Percentiles rank a stretch among this genome's conserved stretches.
These are phyloP conservation scores for Pseudovirgaria hyperparasitica DNA, from an alignment of 2,329 filamentous ascomycete genomes.

Conservation along the genomic window DNA sequence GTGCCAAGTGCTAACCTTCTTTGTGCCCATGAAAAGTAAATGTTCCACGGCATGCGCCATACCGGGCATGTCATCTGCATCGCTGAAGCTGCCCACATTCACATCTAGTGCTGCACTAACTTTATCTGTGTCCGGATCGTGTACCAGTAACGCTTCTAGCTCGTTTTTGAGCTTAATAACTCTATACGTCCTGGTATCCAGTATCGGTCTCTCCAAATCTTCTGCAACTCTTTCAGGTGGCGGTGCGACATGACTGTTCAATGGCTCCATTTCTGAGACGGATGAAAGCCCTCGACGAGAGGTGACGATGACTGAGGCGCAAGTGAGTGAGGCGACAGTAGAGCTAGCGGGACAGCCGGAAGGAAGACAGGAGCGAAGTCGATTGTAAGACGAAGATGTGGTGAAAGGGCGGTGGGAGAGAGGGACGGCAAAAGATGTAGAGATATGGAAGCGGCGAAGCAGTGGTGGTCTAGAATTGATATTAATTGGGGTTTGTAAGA, in stretches of 20 bases:
- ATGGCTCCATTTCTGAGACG: constrained; percentile 8
- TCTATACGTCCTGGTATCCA: constrained; percentile 78
- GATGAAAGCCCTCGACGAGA: too few species aligned
- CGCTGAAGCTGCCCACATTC: constrained; percentile 91
- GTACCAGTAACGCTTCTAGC: constrained; percentile 82
- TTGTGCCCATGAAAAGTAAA: constrained; percentile 94
- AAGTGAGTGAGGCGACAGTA: neutral
- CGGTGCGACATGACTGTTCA: constrained; percentile 13
- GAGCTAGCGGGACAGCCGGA: neutral
- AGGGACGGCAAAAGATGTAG: too few species aligned
- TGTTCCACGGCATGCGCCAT: constrained; percentile 96
- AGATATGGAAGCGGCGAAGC: too few species aligned
- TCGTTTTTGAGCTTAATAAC: constrained; percentile 77
- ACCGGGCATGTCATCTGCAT: constrained; percentile 79
- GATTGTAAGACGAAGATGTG: too few species aligned
- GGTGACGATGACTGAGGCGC: too few species aligned
- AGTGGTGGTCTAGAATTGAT: too few species aligned
- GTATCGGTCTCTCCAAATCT: constrained; percentile 63
- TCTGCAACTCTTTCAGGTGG: constrained; percentile 40
- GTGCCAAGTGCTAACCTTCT: constrained; percentile 49
- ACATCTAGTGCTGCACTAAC: constrained; percentile 91
- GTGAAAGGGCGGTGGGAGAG: too few species aligned
- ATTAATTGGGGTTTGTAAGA: too few species aligned
- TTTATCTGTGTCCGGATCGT: constrained; percentile 92
- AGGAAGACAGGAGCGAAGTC: too few species aligned